Conservation (phyloP, 1,139 yeast species). For the Blastobotrys petasosporus region DNA sequence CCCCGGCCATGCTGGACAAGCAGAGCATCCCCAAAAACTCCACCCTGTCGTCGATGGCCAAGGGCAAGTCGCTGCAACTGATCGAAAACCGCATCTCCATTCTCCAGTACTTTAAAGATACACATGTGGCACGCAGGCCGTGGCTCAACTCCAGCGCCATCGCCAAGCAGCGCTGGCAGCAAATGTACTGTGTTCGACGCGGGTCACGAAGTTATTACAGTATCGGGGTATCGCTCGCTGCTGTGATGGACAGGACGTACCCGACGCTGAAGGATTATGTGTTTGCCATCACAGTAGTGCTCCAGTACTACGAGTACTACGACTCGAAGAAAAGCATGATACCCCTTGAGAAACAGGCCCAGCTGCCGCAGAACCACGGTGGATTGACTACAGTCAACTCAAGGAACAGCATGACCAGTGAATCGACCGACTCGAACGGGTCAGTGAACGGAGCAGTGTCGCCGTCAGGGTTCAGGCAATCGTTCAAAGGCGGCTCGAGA, state of each 20-base stretch:
- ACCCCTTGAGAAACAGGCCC: slow-evolving; percentile 4
- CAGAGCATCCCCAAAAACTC: slow-evolving; percentile 2
- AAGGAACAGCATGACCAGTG: neutral
- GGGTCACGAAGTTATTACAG: slow-evolving; percentile 11
- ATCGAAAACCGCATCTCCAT: slow-evolving; percentile 8
- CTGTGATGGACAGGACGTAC: slow-evolving; percentile 11
- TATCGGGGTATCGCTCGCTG: slow-evolving; percentile 10
- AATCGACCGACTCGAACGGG: neutral
- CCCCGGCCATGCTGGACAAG: neutral
- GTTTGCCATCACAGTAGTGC: slow-evolving; percentile 12
- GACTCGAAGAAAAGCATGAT: slow-evolving; percentile 14
- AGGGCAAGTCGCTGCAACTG: slow-evolving; percentile 7
- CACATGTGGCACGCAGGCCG: slow-evolving; percentile 13
- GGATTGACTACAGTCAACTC: neutral
- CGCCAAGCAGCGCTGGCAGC: slow-evolving; percentile 11
- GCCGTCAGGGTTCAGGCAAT: neutral
- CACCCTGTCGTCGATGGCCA: slow-evolving; percentile 7
- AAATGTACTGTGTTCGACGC: slow-evolving; percentile 5
- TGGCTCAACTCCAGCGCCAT: slow-evolving; percentile 15
- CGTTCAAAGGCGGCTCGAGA: neutral
- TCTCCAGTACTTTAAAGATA: slow-evolving; percentile 9
- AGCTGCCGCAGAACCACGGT: neutral
- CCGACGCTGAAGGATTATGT: slow-evolving; percentile 12
- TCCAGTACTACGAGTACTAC: slow-evolving; percentile 14
- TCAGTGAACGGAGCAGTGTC: neutral